Evolutionary conservation across 2,329 filamentous ascomycete species (phyloP).

Genomic region (Cytospora piceicola): DNA sequence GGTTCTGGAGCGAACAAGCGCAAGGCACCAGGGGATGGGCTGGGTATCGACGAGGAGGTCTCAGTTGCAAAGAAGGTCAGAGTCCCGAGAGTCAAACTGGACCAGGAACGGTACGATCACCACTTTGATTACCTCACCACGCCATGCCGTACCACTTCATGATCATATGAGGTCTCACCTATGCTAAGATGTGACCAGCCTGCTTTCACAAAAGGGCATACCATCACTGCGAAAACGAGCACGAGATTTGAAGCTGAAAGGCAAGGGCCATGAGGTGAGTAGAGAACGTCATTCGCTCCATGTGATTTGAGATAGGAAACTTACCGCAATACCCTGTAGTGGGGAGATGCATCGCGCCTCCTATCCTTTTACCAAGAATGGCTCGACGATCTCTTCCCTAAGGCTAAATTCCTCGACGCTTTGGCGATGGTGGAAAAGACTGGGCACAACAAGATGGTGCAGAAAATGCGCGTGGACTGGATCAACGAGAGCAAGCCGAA

Average conservation of each 20-base stretch:
- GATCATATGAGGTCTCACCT: neutral
- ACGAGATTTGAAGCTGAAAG: constrained; percentile 77
- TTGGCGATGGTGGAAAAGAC: constrained; percentile 90
- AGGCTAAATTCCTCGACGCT: constrained; percentile 90
- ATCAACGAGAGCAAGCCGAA: constrained; percentile 75
- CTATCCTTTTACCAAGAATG: constrained; percentile 93
- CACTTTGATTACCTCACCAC: neutral
- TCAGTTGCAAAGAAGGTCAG: constrained; percentile 76
- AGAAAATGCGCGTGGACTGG: constrained; percentile 77
- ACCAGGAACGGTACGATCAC: constrained; percentile 68
- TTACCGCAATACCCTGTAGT: constrained; percentile 52
- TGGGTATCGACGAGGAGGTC: constrained; percentile 87
- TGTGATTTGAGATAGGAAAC: neutral
- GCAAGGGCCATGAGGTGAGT: constrained; percentile 86
- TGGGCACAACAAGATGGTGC: constrained; percentile 81
- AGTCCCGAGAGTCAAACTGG: constrained; percentile 78
- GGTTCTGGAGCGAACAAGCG: constrained; percentile 51
- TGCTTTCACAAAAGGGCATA: constrained; percentile 84
- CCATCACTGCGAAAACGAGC: constrained; percentile 77
- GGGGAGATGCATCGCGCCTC: constrained; percentile 79
- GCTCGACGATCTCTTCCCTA: constrained; percentile 95
- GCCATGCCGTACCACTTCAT: neutral
- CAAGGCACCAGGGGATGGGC: constrained; percentile 50
- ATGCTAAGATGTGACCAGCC: constrained; percentile 49
- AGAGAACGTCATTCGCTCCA: constrained; percentile 14